Evolutionary conservation across 768 basidiomycete species (phyloP).

Genomic region (Boletus rufocinnamomeus): DNA sequence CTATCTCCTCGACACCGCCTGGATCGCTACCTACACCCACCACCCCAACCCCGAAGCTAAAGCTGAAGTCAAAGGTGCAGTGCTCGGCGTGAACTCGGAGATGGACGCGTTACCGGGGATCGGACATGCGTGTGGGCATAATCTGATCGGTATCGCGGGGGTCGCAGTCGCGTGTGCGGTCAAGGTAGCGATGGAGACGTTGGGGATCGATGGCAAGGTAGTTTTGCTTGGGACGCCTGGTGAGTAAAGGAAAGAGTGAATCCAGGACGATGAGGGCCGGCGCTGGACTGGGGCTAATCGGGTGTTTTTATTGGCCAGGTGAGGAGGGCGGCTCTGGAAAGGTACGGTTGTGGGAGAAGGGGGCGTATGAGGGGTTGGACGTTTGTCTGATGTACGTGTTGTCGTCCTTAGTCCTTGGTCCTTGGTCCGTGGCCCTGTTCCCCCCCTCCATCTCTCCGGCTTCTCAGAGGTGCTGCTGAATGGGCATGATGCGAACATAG

Average conservation of each 20-base stretch:
- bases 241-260: conserved; percentile 25
- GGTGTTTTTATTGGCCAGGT: background rate
- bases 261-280: background rate
- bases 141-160: conserved; percentile 74
- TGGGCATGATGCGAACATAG: conserved; percentile 35
- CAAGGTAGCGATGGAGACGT: conserved; percentile 59
- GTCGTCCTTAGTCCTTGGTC: background rate
- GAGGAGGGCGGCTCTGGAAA: conserved; percentile 76
- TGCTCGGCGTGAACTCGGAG: conserved; percentile 77
- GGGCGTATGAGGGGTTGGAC: conserved; percentile 74
- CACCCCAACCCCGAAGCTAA: background rate
- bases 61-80: background rate
- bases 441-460: background rate
- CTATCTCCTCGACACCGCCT: conserved; percentile 69
- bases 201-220: conserved; percentile 64
- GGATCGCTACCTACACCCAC: conserved; percentile 66
- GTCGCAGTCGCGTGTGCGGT: conserved; percentile 71
- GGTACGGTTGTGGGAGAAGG: conserved; percentile 60
- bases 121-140: conserved; percentile 80
- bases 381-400: conserved; percentile 66
- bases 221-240: conserved; percentile 79
- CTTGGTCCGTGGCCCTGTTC: too few species aligned
- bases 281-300: background rate
- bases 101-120: conserved; percentile 62
- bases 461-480: background rate